Evolutionary conservation across 2,329 filamentous ascomycete genomes (phyloP).

Genomic region (Fusarium torulosum): DNA sequence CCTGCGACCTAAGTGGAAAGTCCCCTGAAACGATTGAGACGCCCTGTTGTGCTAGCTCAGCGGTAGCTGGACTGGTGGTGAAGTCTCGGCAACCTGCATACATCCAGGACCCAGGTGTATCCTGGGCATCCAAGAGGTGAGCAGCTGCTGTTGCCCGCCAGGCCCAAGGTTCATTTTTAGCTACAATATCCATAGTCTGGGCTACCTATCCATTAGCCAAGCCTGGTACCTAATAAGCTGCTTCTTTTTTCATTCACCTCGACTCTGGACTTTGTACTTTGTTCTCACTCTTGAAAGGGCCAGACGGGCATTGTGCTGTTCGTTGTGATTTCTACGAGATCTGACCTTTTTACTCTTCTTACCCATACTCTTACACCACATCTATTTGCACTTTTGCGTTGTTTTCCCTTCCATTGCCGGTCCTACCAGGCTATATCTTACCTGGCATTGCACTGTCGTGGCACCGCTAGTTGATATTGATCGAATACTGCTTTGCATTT

Average conservation of each 20-base stretch:
- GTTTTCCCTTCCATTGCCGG: conserved; percentile 17
- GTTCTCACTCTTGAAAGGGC: conserved; percentile 6
- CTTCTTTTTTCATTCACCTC: conserved; percentile 30
- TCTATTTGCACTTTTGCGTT: conserved; percentile 25
- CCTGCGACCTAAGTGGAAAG: conserved; percentile 30
- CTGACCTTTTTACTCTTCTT: conserved; percentile 27
- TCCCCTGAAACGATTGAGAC: conserved; percentile 39
- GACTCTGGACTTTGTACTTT: conserved; percentile 34
- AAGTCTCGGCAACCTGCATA: conserved; percentile 39
- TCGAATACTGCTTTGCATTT: conserved; percentile 13
- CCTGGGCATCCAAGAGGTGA: conserved; percentile 22
- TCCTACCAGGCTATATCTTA: neutral
- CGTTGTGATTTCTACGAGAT: conserved; percentile 19
- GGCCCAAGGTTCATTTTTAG: conserved; percentile 43
- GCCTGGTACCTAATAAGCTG: conserved; percentile 35
- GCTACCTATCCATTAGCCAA: conserved; percentile 12
- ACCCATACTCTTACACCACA: conserved; percentile 23
- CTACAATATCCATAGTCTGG: conserved; percentile 15
- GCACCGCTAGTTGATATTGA: conserved; percentile 31
- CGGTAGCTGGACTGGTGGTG: conserved; percentile 26
- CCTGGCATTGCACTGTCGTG: conserved; percentile 4
- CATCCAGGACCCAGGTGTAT: conserved; percentile 35
- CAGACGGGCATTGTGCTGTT: conserved; percentile 30
- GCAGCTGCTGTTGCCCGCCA: conserved; percentile 33
- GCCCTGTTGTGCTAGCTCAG: conserved; percentile 36